Evolutionary conservation across 2,329 filamentous ascomycete species (phyloP).

Genomic region (Coniella vitis): DNA sequence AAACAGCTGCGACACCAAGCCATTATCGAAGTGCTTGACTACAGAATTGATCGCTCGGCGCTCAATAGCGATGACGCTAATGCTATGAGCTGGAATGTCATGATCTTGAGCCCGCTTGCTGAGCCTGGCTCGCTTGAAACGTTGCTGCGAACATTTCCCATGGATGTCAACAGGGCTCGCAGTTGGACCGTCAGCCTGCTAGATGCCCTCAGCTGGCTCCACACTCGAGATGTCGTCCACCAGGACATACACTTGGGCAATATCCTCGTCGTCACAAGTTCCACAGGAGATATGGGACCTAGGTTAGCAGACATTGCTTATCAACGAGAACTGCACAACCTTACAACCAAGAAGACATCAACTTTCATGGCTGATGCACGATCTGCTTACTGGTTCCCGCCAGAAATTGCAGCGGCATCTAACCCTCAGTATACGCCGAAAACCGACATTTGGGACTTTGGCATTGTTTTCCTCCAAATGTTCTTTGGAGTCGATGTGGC

Average conservation of each 20-base stretch:
- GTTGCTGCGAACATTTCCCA: slow-evolving; percentile 66
- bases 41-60: slow-evolving; percentile 58
- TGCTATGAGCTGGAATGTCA: slow-evolving; percentile 59
- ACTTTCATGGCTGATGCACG: slow-evolving; percentile 54
- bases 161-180: slow-evolving; percentile 69
- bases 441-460: slow-evolving; percentile 92
- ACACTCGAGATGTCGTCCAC: slow-evolving; percentile 77
- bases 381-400: slow-evolving; percentile 76
- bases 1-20: slow-evolving; percentile 71
- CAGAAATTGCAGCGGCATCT: slow-evolving; percentile 61
- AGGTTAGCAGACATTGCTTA: slow-evolving; percentile 72
- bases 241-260: slow-evolving; percentile 76
- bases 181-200: slow-evolving; percentile 90
- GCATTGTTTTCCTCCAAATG: slow-evolving; percentile 89
- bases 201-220: slow-evolving; percentile 80
- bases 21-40: slow-evolving; percentile 73
- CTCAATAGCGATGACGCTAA: slow-evolving; percentile 29
- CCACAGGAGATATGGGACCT: slow-evolving; percentile 61
- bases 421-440: slow-evolving; percentile 64
- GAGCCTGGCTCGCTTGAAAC: slow-evolving; percentile 79
- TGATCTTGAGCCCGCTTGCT: slow-evolving; percentile 67
- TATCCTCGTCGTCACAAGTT: slow-evolving; percentile 66
- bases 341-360: slow-evolving; percentile 45
- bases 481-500: slow-evolving; percentile 75
- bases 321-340: slow-evolving; percentile 58